These are phyloP conservation scores for Imleria badia DNA, from an alignment of 768 basidiomycete genomes.

Conservation along the genomic window DNA sequence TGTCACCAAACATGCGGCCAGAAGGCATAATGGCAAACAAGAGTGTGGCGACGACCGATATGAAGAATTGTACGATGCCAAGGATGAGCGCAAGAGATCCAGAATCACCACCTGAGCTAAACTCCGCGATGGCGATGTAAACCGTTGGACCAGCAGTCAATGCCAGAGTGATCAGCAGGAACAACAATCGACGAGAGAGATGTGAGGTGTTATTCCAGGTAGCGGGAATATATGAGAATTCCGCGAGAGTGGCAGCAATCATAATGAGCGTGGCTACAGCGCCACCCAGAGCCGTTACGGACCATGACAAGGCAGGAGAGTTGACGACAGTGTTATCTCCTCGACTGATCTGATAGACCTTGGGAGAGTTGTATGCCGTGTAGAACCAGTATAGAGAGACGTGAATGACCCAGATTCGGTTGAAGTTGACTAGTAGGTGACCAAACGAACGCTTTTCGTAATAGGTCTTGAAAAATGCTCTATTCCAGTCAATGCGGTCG, in stretches of 20 bases:
- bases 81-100: conserved; percentile 85
- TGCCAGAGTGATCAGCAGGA: conserved; percentile 86
- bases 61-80: conserved; percentile 95
- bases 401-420: conserved; percentile 99
- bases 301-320: conserved; percentile 84
- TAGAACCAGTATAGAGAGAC: conserved; percentile 95
- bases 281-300: conserved; percentile 90
- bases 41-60: conserved; percentile 81
- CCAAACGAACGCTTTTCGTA: conserved; percentile 96
- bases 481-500: conserved; percentile 94
- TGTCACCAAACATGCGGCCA: conserved; percentile 97
- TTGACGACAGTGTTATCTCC: conserved; percentile 43
- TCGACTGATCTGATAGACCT: conserved; percentile 61
- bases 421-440: conserved; percentile 98
- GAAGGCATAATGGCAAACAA: conserved; percentile 92
- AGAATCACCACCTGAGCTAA: conserved; percentile 49
- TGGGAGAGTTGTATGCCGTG: conserved; percentile 91
- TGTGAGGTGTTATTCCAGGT: conserved; percentile 99
- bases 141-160: conserved; percentile 92
- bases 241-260: conserved; percentile 90
- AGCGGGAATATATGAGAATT: conserved; percentile 97
- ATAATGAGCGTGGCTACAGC: conserved; percentile 96
- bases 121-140: conserved; percentile 88
- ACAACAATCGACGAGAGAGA: conserved; percentile 85
- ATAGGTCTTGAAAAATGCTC: conserved; percentile 98